Percentiles rank a stretch among this genome's conserved stretches.
phyloP scores from a whole-genome alignment of 768 basidiomycete genomes.

The Pleurotus djamor region DNA sequence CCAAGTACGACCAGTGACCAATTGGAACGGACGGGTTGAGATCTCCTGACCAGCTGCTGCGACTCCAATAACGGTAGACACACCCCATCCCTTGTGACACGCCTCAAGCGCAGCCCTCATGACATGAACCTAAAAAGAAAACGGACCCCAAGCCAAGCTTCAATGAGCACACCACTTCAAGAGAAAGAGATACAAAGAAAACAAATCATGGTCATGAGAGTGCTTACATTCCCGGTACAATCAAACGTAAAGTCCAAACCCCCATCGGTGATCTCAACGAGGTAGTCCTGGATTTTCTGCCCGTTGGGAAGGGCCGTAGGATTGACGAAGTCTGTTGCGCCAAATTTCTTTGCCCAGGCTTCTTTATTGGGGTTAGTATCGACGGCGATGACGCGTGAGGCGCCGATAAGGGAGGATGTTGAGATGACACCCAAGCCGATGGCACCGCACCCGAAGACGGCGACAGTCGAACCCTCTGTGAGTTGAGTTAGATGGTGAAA shows the following conservation, averaged over 20 bases:
- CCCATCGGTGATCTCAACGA: slow-evolving; percentile 93
- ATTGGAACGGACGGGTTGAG: slow-evolving; percentile 76
- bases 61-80: slow-evolving; percentile 94
- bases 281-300: slow-evolving; percentile 83
- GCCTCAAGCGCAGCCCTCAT: slow-evolving; percentile 96
- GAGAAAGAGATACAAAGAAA: background rate
- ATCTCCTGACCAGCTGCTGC: slow-evolving; percentile 97
- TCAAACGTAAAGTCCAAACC: slow-evolving; percentile 98
- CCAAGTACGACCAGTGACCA: slow-evolving; percentile 81
- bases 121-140: slow-evolving; percentile 65
- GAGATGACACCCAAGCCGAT: slow-evolving; percentile 94
- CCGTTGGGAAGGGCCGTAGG: slow-evolving; percentile 71
- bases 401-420: slow-evolving; percentile 74
- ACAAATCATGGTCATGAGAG: slow-evolving; percentile 25
- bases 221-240: slow-evolving; percentile 78
- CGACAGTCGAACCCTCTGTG: slow-evolving; percentile 81
- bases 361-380: slow-evolving; percentile 89
- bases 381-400: slow-evolving; percentile 87
- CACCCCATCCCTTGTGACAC: slow-evolving; percentile 99
- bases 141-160: slow-evolving; percentile 9
- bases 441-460: slow-evolving; percentile 95
- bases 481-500: background rate
- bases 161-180: slow-evolving; percentile 14
- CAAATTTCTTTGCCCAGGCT: slow-evolving; percentile 88
- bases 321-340: slow-evolving; percentile 94